A percentile compares a stretch with the other conserved stretches of the same genome.
Evolutionary conservation across 2,329 filamentous ascomycete species (phyloP).

Genomic region (Verticillium isaacii): DNA sequence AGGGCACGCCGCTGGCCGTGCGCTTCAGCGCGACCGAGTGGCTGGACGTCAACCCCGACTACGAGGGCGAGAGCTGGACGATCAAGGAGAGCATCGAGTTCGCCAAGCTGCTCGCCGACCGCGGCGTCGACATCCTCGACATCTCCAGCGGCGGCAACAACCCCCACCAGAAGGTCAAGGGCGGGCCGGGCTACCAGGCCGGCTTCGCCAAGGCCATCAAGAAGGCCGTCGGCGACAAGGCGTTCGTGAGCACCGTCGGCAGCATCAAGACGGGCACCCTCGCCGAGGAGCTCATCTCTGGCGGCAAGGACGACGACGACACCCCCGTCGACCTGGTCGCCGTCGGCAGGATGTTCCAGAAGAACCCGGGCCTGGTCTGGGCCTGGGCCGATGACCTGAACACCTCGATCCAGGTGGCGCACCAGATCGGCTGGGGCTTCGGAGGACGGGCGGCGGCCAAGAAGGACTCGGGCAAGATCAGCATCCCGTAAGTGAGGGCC

Average conservation of each 20-base stretch:
- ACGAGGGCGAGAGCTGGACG: conserved; percentile 60
- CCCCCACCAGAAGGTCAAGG: conserved; percentile 48
- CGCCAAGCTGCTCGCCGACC: conserved; percentile 56
- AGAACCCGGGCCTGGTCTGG: conserved; percentile 54
- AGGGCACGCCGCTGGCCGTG: conserved; percentile 66
- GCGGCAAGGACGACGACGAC: conserved; percentile 24
- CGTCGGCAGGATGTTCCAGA: conserved; percentile 51
- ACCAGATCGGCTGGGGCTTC: conserved; percentile 54
- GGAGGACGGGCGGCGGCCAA: conserved; percentile 26
- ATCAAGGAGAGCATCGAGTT: conserved; percentile 59
- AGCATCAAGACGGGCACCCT: conserved; percentile 38
- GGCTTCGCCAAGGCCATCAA: conserved; percentile 68
- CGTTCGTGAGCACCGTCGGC: conserved; percentile 42
- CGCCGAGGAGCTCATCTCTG: conserved; percentile 42
- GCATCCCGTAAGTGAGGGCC: background rate
- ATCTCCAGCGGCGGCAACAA: conserved; percentile 66
- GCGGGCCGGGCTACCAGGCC: conserved; percentile 64
- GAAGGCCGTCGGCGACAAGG: conserved; percentile 59
- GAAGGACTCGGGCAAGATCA: conserved; percentile 1
- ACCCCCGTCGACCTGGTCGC: conserved; percentile 43
- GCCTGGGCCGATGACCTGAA: conserved; percentile 50
- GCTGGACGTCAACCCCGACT: conserved; percentile 57
- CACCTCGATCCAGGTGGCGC: conserved; percentile 38
- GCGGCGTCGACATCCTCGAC: conserved; percentile 71
- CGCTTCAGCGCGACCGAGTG: conserved; percentile 73